A percentile compares a stretch with the other conserved stretches of the same genome.
Conservation (phyloP, 352 stramenopile genomes). For the Aphanomyces cochlioides region DNA sequence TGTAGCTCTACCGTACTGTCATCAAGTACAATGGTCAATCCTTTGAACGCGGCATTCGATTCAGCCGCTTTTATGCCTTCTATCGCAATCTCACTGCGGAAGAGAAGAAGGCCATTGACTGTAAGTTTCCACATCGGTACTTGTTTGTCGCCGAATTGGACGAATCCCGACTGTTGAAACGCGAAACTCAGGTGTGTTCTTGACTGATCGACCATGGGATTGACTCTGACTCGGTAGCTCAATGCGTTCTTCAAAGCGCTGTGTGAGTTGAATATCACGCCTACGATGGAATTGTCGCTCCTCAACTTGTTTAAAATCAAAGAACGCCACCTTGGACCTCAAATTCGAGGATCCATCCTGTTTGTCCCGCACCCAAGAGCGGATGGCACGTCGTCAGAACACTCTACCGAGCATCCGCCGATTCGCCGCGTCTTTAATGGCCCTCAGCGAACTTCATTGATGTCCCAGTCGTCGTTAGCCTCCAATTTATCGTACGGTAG, state of each 20-base stretch:
- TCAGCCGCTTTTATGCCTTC: conserved; percentile 29
- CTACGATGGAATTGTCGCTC: conserved; percentile 22
- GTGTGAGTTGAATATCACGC: neutral
- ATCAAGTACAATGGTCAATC: conserved; percentile 27
- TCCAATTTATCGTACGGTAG: neutral
- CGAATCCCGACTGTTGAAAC: conserved; percentile 13
- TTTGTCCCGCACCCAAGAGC: neutral
- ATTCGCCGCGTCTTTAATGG: conserved; percentile 13
- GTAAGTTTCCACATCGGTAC: conserved; percentile 23
- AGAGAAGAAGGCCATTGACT: conserved; percentile 17
- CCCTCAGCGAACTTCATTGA: neutral
- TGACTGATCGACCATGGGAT: conserved; percentile 3
- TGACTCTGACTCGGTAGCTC: neutral
- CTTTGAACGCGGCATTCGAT: conserved; percentile 29
- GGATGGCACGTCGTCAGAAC: neutral
- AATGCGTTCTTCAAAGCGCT: conserved; percentile 16
- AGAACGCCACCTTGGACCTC: conserved; percentile 2
- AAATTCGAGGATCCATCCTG: conserved; percentile 12
- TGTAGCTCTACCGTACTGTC: conserved; percentile 26
- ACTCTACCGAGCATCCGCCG: neutral
- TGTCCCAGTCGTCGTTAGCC: neutral
- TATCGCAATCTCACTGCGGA: conserved; percentile 19
- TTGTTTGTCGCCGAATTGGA: conserved; percentile 16
- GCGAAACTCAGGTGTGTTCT: conserved; percentile 13
- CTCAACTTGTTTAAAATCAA: conserved; percentile 23